Base-by-base conservation (phyloP, 1,139 yeast genomes). In the Suhomyces wounanorum region DNA sequence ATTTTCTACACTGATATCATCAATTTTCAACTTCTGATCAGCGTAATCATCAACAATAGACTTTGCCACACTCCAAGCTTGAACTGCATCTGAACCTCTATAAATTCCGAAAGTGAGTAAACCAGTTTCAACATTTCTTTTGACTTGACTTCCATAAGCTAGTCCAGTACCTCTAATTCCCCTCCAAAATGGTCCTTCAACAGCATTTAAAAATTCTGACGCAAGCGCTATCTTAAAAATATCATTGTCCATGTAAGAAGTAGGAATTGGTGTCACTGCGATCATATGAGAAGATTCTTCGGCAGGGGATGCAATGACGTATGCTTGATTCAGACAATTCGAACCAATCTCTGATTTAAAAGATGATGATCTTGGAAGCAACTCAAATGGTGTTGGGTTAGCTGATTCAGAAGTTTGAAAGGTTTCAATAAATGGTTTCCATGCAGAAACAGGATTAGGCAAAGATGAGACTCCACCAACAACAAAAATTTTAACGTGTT, bases 111-210 rank as follows among this genome's bases (percentile, higher is more conserved):
- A 88, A 10, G 78, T 76, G 53, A 92, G 69, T 47, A 78, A 81
- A 2, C 96, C 96, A 35, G 82, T 73, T 58, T 91, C 97, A 16
- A 82, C 64, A 57, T 79, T 78, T 48, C 83, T 75, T 30, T 76
- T 66, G 55, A 90, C 76, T 50, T 73, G 77, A 1, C 94, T 95
- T 31, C 97, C 97, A 67, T 95, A 95, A 0, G 98, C 98, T 49
- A 90, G 75, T 1, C 99, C 99, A 1, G 92, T 82, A 38, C 99
- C 99, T 69, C 99, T 82, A 39, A 95, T 89, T 46, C 95, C 96
- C 63, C 91, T 82, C 98, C 99, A 94, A 58, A 94, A 86, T 37
- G 99, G 98, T 1, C 99, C 99, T 68, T 95, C 99, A 23, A 90
- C 90, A 28, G 92, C 88, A 58, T 86, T 87, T 53, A 95, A 74